Percentiles rank a stretch among this genome's conserved stretches.
Conservation (phyloP, 2,329 filamentous ascomycete species). For the Xylaria sp. region DNA sequence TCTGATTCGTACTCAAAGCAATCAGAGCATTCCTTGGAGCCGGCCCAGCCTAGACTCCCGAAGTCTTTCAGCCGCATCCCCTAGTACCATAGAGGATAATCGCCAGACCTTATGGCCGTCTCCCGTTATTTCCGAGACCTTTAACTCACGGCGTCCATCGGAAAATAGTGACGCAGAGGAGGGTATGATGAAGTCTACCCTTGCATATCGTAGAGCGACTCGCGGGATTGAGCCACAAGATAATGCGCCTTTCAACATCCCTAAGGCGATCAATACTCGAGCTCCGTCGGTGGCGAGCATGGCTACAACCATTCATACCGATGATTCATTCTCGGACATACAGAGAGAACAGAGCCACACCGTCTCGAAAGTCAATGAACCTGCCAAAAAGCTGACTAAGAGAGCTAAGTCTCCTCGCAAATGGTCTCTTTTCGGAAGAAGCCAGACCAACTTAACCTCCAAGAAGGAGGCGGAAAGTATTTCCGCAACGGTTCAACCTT, state of each 20-base stretch:
- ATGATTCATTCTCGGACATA: conserved; percentile 63
- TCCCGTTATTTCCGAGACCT: conserved; percentile 57
- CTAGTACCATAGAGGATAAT: conserved; percentile 55
- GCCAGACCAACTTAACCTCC: conserved; percentile 56
- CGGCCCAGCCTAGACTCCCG: conserved; percentile 59
- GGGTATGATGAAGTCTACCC: conserved; percentile 59
- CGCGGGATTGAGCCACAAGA: conserved; percentile 62
- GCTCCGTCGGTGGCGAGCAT: conserved; percentile 66
- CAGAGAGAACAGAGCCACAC: conserved; percentile 53
- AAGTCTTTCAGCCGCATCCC: conserved; percentile 55
- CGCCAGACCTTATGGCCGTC: conserved; percentile 66
- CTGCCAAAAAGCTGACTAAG: conserved; percentile 67
- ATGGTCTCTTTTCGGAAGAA: conserved; percentile 72
- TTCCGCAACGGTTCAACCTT: conserved; percentile 60
- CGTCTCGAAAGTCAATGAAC: conserved; percentile 46
- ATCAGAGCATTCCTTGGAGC: conserved; percentile 57
- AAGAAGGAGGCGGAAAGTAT: conserved; percentile 57
- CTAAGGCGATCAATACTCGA: conserved; percentile 64
- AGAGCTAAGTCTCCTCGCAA: conserved; percentile 66
- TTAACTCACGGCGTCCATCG: conserved; percentile 58
- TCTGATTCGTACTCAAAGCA: conserved; percentile 61
- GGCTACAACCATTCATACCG: conserved; percentile 67
- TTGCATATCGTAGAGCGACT: conserved; percentile 66
- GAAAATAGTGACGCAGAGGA: conserved; percentile 68
- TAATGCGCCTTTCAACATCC: conserved; percentile 58